Conservation (phyloP, 1,284 basidiomycete species). For the Tetrapyrgos nigripes region DNA sequence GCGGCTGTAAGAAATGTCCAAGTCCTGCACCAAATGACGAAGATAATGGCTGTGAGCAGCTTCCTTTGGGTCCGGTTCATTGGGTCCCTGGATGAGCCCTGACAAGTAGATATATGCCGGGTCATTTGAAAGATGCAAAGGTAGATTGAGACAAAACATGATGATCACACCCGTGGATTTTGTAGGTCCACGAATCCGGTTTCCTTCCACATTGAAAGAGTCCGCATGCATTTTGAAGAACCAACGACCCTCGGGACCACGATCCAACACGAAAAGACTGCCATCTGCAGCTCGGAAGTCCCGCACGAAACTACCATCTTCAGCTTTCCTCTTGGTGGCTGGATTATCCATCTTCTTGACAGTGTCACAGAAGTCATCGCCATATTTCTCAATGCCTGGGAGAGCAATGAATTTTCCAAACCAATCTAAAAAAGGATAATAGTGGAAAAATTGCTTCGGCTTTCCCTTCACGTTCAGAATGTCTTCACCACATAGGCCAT, state of each 20-base stretch:
- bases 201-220: slow-evolving; percentile 18
- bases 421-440: slow-evolving; percentile 11
- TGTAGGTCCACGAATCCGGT: slow-evolving; percentile 1
- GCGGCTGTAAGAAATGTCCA: slow-evolving; percentile 2
- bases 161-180: slow-evolving; percentile 11
- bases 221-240: slow-evolving; percentile 13
- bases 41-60: slow-evolving; percentile 4
- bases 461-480: background rate
- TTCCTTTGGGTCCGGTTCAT: slow-evolving; percentile 8
- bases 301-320: background rate
- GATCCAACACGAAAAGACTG: slow-evolving; percentile 7
- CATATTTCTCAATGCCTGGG: slow-evolving; percentile 9
- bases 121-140: slow-evolving; percentile 5
- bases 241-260: slow-evolving; percentile 13
- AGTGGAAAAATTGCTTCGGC: background rate
- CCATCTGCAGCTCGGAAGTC: background rate
- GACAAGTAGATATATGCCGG: slow-evolving; percentile 8
- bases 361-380: slow-evolving; percentile 11
- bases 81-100: slow-evolving; percentile 12
- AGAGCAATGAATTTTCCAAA: slow-evolving; percentile 8
- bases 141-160: slow-evolving; percentile 13
- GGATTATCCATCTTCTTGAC: background rate
- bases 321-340: background rate
- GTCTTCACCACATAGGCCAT: background rate
- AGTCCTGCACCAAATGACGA: background rate